phyloP scores from a whole-genome alignment of 257 asterid species.

The Ballota nigra region DNA sequence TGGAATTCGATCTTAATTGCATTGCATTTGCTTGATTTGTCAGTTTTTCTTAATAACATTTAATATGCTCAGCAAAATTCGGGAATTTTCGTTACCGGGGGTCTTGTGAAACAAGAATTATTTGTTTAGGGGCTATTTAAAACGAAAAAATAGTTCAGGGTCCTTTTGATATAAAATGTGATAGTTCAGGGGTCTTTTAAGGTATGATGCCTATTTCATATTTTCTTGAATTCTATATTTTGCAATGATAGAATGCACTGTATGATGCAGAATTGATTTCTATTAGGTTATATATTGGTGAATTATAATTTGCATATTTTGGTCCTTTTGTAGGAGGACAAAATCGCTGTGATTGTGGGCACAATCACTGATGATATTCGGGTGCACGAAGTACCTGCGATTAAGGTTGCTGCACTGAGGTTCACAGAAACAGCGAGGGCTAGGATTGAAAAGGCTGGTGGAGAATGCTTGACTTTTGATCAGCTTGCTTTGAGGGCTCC shows the following conservation, averaged over 20 bases:
- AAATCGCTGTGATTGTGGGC: conserved; percentile 86
- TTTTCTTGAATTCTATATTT: no score
- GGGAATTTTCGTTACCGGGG: no score
- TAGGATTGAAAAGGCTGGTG: conserved; percentile 95
- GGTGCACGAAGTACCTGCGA: conserved; percentile 59
- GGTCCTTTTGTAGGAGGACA: conserved; percentile 47
- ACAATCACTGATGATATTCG: conserved; percentile 75
- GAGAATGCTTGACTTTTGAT: conserved; percentile 88
- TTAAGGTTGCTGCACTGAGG: conserved; percentile 78
- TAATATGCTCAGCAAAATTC: no score
- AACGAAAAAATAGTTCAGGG: no score
- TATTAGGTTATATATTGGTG: neutral
- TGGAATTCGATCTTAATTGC: no score
- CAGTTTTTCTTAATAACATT: no score
- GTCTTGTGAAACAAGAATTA: no score
- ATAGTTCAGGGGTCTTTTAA: no score
- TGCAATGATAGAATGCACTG: neutral
- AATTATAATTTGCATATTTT: neutral
- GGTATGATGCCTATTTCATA: no score
- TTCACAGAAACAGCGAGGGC: conserved; percentile 92
- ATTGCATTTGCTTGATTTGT: no score
- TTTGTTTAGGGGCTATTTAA: no score
- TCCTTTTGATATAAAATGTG: no score
- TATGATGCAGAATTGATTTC: neutral
- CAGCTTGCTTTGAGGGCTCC: conserved; percentile 97